phyloP scores from a whole-genome alignment of 768 basidiomycete genomes.

The Coprinopsis sp. region DNA sequence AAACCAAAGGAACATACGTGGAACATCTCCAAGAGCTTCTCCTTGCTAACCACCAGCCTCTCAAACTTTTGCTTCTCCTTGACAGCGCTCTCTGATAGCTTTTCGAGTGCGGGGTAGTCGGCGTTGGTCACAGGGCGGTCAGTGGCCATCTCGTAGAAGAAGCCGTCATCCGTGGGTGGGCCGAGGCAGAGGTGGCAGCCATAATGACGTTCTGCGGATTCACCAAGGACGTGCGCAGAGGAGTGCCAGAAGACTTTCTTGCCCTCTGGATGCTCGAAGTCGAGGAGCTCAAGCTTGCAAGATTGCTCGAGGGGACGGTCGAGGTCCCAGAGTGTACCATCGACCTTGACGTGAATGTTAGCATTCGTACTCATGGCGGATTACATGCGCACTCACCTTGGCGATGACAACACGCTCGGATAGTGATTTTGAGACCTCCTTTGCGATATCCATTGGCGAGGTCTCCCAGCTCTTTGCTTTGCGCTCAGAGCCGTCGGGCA shows the following conservation, averaged over 20 bases:
- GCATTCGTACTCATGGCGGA: not conserved
- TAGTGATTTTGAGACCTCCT: conserved; percentile 79
- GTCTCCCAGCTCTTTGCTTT: conserved; percentile 93
- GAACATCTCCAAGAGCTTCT: conserved; percentile 96
- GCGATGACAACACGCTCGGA: conserved; percentile 90
- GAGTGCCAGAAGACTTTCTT: conserved; percentile 99
- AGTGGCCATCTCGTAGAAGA: conserved; percentile 99
- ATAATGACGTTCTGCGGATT: conserved; percentile 93
- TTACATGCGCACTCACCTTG: conserved; percentile 55
- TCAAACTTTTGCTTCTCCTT: conserved; percentile 99
- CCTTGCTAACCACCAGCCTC: conserved; percentile 88
- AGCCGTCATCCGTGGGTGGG: conserved; percentile 95
- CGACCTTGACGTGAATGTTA: conserved; percentile 51
- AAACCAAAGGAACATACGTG: conserved; percentile 45
- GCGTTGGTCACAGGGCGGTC: conserved; percentile 75
- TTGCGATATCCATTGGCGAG: conserved; percentile 86
- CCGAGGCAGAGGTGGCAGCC: conserved; percentile 97
- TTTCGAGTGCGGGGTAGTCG: conserved; percentile 89
- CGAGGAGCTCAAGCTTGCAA: conserved; percentile 76
- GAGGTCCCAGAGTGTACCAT: conserved; percentile 89
- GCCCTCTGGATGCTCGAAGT: conserved; percentile 92
- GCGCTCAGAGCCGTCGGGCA: conserved; percentile 82
- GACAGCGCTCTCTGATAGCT: conserved; percentile 78
- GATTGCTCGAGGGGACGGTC: conserved; percentile 89
- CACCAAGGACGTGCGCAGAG: conserved; percentile 95